Evolutionary conservation across 2,329 filamentous ascomycete genomes (phyloP), one percentile per base, ranked within the genome.

Genomic region (Stachybotrys elegans): DNA sequence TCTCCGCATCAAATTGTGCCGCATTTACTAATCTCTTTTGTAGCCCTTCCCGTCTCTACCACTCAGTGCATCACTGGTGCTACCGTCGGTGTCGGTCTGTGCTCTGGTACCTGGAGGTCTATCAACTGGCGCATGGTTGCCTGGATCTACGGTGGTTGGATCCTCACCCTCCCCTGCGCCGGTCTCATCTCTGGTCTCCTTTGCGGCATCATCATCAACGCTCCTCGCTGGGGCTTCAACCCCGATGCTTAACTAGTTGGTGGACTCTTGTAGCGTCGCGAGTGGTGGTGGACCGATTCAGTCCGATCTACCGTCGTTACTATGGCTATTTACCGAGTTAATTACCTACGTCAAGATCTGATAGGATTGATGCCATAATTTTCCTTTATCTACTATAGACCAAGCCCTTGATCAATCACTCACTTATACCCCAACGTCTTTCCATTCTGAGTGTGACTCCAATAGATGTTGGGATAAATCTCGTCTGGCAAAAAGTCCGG

Each of bases 21-120:
- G 1, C 1, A 3, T 2, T 0, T 35, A 20, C 22, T 43, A 16
- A 36, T 16, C 5, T 27, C 6, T 36, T 35, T 22, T 27, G 25
- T 49, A 70, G 69, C 73, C 42, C 74, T 84, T 2, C 81, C 81
- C 2, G 72, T 84, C 13, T 83, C 79, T 1, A 84, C 81, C 1
- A 82, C 80, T 0, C 79, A 83, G 67, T 84, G 81, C 57, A 81
- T 81, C 51, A 79, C 73, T 23, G 79, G 79, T 48, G 77, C 78
- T 16, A 81, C 78, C 5, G 78, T 83, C 43, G 79, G 79, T 47
- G 79, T 83, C 43, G 79, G 78, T 50, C 71, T 83, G 14, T 81
- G 78, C 63, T 79, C 76, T 23, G 79, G 79, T 23, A 73, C 72
- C 16, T 74, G 71, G 68, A 70, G 72, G 29, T 72, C 76, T 9